phyloP scores from a whole-genome alignment of 306 rosid genomes.

The Trifolium fragiferum region DNA sequence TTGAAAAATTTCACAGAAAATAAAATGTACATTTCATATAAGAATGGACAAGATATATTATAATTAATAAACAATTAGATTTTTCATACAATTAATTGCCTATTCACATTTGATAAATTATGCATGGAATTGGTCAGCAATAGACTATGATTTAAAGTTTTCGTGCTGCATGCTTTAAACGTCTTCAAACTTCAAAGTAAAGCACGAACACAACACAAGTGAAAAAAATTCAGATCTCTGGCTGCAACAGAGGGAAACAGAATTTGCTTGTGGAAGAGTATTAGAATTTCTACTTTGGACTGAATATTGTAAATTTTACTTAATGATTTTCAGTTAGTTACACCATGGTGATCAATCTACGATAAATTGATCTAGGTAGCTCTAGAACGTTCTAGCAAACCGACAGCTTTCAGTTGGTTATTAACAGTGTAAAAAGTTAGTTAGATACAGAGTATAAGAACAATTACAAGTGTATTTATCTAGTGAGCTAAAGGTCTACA shows the following conservation, averaged over 20 bases:
- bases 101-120: slow-evolving; percentile 7
- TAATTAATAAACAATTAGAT: background rate
- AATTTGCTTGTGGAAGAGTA: slow-evolving; percentile 6
- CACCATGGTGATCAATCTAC: background rate
- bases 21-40: background rate
- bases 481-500: background rate
- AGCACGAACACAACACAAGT: background rate
- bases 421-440: background rate
- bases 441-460: background rate
- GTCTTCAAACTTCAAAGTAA: slow-evolving; percentile 20
- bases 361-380: background rate
- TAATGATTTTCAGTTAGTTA: background rate
- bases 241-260: slow-evolving; percentile 10
- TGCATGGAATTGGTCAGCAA: background rate
- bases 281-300: background rate
- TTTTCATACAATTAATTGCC: slow-evolving; percentile 4
- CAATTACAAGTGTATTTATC: background rate
- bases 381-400: background rate
- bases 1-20: background rate
- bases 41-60: background rate
- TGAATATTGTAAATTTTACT: background rate
- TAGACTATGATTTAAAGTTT: background rate
- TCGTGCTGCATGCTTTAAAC: background rate
- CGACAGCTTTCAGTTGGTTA: background rate
- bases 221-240: slow-evolving; percentile 9